phyloP scores from a whole-genome alignment of 352 stramenopile genomes.

The Thalassiosira mediterranea region DNA sequence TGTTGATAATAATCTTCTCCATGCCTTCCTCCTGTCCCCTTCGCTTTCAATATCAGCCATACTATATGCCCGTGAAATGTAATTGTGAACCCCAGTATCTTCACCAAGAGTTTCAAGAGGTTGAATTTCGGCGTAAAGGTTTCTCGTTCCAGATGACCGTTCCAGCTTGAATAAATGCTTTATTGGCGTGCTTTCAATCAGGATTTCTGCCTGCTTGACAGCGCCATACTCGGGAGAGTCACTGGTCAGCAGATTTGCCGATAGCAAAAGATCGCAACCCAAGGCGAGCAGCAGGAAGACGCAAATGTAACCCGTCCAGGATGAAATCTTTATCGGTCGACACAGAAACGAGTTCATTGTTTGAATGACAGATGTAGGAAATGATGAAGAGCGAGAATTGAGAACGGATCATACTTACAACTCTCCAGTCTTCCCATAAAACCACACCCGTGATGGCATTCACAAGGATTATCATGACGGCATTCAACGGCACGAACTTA shows the following conservation, averaged over 20 bases:
- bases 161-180: slow-evolving; percentile 1
- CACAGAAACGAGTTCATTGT: no score
- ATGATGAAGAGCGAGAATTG: no score
- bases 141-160: slow-evolving; percentile 2
- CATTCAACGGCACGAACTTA: slow-evolving; percentile 48
- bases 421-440: slow-evolving; percentile 54
- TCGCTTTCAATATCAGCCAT: not conserved
- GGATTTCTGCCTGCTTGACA: not conserved
- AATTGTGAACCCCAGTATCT: not conserved
- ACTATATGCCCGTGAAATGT: not conserved
- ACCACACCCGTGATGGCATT: slow-evolving; percentile 56
- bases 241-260: slow-evolving; percentile 23
- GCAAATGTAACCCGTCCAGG: slow-evolving; percentile 47
- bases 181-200: not conserved
- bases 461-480: slow-evolving; percentile 36
- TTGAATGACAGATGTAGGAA: no score
- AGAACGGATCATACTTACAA: not conserved
- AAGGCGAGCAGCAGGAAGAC: slow-evolving; percentile 42
- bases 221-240: slow-evolving; percentile 46
- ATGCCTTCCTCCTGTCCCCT: not conserved
- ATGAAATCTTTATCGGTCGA: slow-evolving; percentile 11
- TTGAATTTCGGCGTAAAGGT: slow-evolving; percentile 12
- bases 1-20: slow-evolving; percentile 5
- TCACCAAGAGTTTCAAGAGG: slow-evolving; percentile 2
- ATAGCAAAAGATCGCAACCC: slow-evolving; percentile 42